Base-by-base conservation (phyloP, 805 yeast species). In the Debaryomyces maramus region DNA sequence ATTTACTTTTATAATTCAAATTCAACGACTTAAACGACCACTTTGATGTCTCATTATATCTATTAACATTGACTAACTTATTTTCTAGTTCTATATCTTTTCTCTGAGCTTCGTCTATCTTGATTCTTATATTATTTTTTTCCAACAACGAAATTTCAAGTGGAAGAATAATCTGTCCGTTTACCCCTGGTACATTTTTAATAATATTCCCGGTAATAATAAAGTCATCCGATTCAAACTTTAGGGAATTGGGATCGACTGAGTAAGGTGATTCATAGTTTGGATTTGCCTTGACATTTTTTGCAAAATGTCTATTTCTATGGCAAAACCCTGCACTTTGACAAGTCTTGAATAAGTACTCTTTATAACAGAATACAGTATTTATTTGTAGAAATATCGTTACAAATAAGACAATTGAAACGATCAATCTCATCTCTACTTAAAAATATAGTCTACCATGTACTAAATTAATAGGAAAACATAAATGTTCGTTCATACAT, bases 261-360 rank as follows among this genome's bases (percentile, higher is more conserved):
- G 50, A 33, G 43, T 66, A 67, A 8, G 50, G 51, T 10, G 63
- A 46, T 20, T 16, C 22, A 30, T 38, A 50, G 5, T 39, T 20
- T 6, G 36, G 26, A 11, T 30, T 39, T 11, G 15, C 17, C 9
- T 36, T 28, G 17, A 63, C 45, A 6, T 46, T 56, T 2, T 55
- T 44, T 1, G 88, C 86, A 55, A 76, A 88, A 41, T 78, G 80
- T 40, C 91, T 68, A 53, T 90, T 87, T 60, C 98, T 74, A 36
- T 73, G 63, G 56, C 98, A 90, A 56, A 90, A 89, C 5, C 96
- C 95, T 13, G 88, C 77, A 52, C 85, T 83, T 5, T 71, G 78
- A 60, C 98, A 90, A 10, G 72, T 78, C 56, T 88, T 86, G 70
- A 88, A 85, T 39, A 88, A 61, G 46, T 81, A 79, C 3, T 76